These are phyloP conservation scores for Boletus reticulatus DNA, from an alignment of 768 basidiomycete species.

Conservation along the genomic window DNA sequence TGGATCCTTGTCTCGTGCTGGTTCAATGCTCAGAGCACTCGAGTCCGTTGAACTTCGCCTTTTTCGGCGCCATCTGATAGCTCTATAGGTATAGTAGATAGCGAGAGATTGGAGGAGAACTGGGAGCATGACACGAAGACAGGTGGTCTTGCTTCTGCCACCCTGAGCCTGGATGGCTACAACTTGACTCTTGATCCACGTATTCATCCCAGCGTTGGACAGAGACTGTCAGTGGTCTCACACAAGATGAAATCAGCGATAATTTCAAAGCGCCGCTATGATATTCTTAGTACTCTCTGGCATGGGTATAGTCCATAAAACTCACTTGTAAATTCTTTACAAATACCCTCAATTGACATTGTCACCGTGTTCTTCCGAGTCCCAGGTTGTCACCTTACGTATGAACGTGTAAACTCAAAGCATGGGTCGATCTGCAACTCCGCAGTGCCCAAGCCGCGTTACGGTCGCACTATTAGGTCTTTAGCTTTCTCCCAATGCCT, in stretches of 20 bases:
- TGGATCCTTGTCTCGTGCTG: background rate
- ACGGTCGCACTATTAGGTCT: background rate
- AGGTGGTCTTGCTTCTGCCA: background rate
- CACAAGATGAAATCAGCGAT: too few species aligned
- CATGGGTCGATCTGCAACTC: background rate
- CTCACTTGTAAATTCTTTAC: too few species aligned
- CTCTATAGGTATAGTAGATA: slow-evolving; percentile 15
- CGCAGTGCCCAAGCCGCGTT: background rate
- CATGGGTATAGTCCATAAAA: too few species aligned
- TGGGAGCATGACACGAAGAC: slow-evolving; percentile 9
- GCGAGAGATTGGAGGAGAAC: slow-evolving; percentile 12
- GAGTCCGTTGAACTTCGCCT: background rate
- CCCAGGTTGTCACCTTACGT: background rate
- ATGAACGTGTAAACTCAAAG: background rate
- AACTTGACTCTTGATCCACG: slow-evolving; percentile 7
- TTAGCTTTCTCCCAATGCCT: slow-evolving; percentile 1
- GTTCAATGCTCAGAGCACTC: background rate
- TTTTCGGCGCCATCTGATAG: slow-evolving; percentile 6
- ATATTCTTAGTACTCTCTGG: too few species aligned
- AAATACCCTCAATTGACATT: too few species aligned
- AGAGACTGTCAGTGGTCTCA: too few species aligned
- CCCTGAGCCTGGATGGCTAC: background rate
- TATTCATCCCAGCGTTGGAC: background rate
- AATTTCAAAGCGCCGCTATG: too few species aligned
- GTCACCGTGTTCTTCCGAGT: too few species aligned